Evolutionary conservation across 2,329 filamentous ascomycete species (phyloP).

Genomic region (Curvularia eragrostidis): DNA sequence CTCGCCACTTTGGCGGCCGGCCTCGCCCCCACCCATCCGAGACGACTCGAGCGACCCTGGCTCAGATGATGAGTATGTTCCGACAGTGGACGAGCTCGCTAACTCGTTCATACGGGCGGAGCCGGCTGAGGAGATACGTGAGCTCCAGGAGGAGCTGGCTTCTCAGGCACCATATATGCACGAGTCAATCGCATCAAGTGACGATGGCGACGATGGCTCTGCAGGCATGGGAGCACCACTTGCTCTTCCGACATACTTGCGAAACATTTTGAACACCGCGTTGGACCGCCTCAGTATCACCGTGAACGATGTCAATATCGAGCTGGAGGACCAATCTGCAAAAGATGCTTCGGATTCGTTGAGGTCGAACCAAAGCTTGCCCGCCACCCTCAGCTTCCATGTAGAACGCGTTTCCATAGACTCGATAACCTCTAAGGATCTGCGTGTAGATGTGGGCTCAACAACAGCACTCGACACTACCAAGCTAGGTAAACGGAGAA

Average conservation of each 20-base stretch:
- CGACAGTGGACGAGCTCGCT: constrained; percentile 74
- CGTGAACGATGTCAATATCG: constrained; percentile 70
- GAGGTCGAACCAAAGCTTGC: constrained; percentile 54
- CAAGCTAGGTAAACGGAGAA: constrained; percentile 70
- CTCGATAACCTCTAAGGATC: constrained; percentile 57
- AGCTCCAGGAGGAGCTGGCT: constrained; percentile 72
- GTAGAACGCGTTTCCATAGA: constrained; percentile 71
- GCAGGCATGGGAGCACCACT: constrained; percentile 74
- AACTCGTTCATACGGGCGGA: constrained; percentile 80
- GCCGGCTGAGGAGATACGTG: constrained; percentile 67
- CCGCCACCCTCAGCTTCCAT: constrained; percentile 69
- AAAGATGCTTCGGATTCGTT: constrained; percentile 61
- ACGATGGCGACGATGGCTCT: constrained; percentile 66
- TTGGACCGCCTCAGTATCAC: constrained; percentile 72
- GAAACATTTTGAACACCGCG: constrained; percentile 75
- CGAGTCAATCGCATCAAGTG: constrained; percentile 65
- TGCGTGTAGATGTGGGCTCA: constrained; percentile 32
- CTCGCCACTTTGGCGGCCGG: constrained; percentile 9
- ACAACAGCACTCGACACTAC: constrained; percentile 34
- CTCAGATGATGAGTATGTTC: constrained; percentile 56
- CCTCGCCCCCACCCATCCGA: constrained; percentile 19
- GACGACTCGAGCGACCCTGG: constrained; percentile 26
- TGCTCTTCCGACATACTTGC: constrained; percentile 72
- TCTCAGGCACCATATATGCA: constrained; percentile 68
- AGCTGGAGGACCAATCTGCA: constrained; percentile 63